Conservation (phyloP, 176 grass and related monocot genomes). For the Hordeum vulgare region MorexV3_pseudomolecules_assembly NC_058518.1:333665321-333665820, state of each 20-base stretch:
- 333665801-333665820: too few species aligned
- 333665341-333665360: background rate
- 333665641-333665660: background rate
- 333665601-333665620: conserved; percentile 8
- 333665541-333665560: background rate
- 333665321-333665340: conserved; percentile 6
- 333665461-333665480: background rate
- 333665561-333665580: background rate
- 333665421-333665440: background rate
- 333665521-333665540: conserved; percentile 32
- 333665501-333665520: conserved; percentile 5
- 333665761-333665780: background rate
- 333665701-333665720: background rate
- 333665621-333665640: background rate
- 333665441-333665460: background rate
- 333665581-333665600: background rate
- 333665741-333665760: too few species aligned
- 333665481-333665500: background rate
- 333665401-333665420: background rate
- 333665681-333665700: background rate
- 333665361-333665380: background rate
- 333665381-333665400: background rate
- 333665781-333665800: background rate
- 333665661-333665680: background rate
- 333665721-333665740: background rate